Evolutionary conservation across 2,329 filamentous ascomycete genomes (phyloP), one percentile per base, ranked within the genome.

Genomic region (Dothideomycetes sp.): DNA sequence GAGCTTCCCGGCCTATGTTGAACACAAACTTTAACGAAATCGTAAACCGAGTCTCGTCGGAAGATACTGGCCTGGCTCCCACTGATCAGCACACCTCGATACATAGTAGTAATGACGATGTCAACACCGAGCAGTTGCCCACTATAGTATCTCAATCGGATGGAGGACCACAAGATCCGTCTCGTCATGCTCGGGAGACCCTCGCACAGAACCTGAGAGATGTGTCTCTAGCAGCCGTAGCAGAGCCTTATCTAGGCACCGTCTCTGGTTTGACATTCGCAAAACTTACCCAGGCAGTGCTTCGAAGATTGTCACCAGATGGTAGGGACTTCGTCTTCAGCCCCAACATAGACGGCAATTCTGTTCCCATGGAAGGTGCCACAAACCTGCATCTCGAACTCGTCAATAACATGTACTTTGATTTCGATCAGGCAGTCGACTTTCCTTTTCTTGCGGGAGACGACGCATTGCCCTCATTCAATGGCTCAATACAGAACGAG

Each of bases 181-280:
- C 12, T 27, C 33, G 27, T 33, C 28, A 25, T 20, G 13, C 23
- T 9, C 27, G 32, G 22, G 32, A 44, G 22, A 36, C 33, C n/a
- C 19, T 42, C 27, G 40, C 24, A 20, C 31, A 47, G 27, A 36
- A 11, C 38, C 57, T 46, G 17, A 43, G 35, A 25, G 11, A 63
- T 63, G 46, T 53, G 2, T 67, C 65, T 1, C 51, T 69, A 1
- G 63, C 68, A 38, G 66, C 65, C 1, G 57, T 63, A 0, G 65
- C 65, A 8, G 66, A 69, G 25, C 55, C 64, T 3, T 61, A 69
- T 44, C 47, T 69, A 4, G 65, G 66, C 2, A 64, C 64, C 0
- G 59, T 64, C 0, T 69, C 67, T 1, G 66, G 66, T 0, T 41
- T 69, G 2, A 64, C 64, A 0, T 68, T 69, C 45, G 66, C 66